A percentile compares a stretch with the other conserved stretches of the same genome.
phyloP scores from a whole-genome alignment of 305 asterid genomes.

The Caryopteris hybrid region DNA sequence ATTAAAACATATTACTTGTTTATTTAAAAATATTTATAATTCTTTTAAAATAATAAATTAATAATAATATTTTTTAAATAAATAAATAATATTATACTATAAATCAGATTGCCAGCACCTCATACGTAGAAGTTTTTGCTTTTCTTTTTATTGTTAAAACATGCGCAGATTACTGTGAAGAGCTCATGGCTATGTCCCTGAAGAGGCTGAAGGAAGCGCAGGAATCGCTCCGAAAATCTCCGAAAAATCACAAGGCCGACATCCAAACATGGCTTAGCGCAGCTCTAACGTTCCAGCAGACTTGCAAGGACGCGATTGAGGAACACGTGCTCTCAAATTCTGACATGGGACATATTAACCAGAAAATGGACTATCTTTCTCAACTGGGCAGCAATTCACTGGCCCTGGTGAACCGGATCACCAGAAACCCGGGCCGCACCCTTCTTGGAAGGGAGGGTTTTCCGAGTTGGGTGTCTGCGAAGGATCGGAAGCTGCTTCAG shows the following conservation, averaged over 20 bases:
- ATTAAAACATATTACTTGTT: too few relatives aligned
- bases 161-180: conserved; percentile 40
- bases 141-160: not conserved
- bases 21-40: too few relatives aligned
- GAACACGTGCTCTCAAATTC: conserved; percentile 24
- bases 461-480: conserved; percentile 47
- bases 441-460: conserved; percentile 21
- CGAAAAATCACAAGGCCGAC: conserved; percentile 43
- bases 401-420: conserved; percentile 50
- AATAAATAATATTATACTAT: too few relatives aligned
- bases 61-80: too few relatives aligned
- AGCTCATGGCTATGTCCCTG: conserved; percentile 44
- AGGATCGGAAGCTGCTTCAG: conserved; percentile 44
- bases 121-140: too few relatives aligned
- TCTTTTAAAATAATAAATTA: too few relatives aligned
- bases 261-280: conserved; percentile 77
- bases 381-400: conserved; percentile 51
- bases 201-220: conserved; percentile 45
- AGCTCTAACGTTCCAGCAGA: conserved; percentile 51
- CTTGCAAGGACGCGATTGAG: conserved; percentile 52
- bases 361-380: conserved; percentile 45
- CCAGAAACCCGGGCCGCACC: conserved; percentile 9
- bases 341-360: conserved; percentile 27
- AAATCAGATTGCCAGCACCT: too few relatives aligned
- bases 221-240: conserved; percentile 38